Evolutionary conservation across 179 eudicot genomes (phyloP).

Genomic region (Corrigiola litoralis): DNA sequence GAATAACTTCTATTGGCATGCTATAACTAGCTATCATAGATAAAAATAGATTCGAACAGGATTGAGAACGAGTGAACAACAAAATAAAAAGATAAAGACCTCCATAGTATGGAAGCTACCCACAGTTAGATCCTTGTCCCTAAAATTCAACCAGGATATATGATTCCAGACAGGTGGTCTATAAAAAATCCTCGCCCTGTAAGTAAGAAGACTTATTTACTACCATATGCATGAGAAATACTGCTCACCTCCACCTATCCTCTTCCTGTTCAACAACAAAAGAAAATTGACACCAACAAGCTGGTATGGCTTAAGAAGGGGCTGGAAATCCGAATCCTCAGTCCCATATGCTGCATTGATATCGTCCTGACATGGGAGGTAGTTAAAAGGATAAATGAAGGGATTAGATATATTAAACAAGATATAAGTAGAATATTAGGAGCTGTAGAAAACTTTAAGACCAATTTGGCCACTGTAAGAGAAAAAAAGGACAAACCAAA

Average conservation of each 20-base stretch:
- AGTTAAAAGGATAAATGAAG: not conserved
- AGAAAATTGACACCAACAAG: slow-evolving; percentile 98
- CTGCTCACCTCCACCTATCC: slow-evolving; percentile 80
- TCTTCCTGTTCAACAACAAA: slow-evolving; percentile 74
- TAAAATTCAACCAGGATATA: too few relatives aligned
- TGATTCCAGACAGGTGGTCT: too few relatives aligned
- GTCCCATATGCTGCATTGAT: slow-evolving; percentile 65
- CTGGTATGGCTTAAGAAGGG: slow-evolving; percentile 89
- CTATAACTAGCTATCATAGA: too few relatives aligned
- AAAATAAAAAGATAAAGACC: too few relatives aligned
- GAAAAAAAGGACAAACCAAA: not conserved
- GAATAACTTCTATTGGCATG: too few relatives aligned
- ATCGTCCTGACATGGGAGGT: slow-evolving; percentile 46
- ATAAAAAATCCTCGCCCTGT: too few relatives aligned
- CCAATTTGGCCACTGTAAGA: not conserved
- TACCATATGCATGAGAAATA: slow-evolving; percentile 5
- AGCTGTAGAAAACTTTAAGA: not conserved
- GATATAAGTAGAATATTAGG: not conserved
- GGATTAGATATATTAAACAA: not conserved
- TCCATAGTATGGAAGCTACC: too few relatives aligned
- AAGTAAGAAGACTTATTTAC: too few relatives aligned
- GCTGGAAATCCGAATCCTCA: slow-evolving; percentile 64
- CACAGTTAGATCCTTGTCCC: too few relatives aligned
- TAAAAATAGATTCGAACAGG: too few relatives aligned
- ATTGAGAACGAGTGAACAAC: too few relatives aligned